These are phyloP conservation scores for Apiospora phragmitis DNA, from an alignment of 2,329 filamentous ascomycete species.

Conservation along the genomic window DNA sequence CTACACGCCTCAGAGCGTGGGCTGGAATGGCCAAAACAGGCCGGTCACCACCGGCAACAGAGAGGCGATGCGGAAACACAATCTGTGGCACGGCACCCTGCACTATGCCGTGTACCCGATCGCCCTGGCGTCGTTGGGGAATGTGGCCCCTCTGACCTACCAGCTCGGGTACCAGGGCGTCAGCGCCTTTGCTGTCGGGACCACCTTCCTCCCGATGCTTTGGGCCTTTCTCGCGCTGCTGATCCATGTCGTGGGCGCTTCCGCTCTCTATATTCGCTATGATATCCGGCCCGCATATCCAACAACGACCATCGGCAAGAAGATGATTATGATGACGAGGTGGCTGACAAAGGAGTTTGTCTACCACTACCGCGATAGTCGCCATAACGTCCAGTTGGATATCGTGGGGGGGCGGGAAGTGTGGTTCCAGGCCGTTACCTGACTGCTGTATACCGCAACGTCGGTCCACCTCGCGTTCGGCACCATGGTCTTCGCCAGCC, in stretches of 20 bases:
- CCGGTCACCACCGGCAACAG: constrained; percentile 18
- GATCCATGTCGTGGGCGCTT: not conserved
- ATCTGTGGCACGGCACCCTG: not conserved
- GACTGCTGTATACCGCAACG: not conserved
- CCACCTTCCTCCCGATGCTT: not conserved
- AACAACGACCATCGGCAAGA: not conserved
- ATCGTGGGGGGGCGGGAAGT: not conserved
- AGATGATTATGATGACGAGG: not conserved
- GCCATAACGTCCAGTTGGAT: not conserved
- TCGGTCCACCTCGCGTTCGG: not conserved
- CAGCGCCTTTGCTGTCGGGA: constrained; percentile 21
- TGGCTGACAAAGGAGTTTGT: not conserved
- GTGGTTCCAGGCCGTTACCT: not conserved
- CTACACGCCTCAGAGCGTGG: not conserved
- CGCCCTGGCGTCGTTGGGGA: constrained; percentile 23
- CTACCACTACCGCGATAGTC: not conserved
- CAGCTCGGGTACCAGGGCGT: constrained; percentile 27
- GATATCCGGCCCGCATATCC: not conserved
- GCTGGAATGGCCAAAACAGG: not conserved
- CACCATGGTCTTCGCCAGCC: not conserved
- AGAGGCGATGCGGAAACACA: constrained; percentile 6
- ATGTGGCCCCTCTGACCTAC: constrained; percentile 26
- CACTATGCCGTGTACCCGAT: constrained; percentile 22
- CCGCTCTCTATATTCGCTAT: not conserved
- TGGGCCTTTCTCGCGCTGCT: not conserved